Base-by-base conservation (phyloP, 2,329 filamentous ascomycete species). In the Aspergillus awamori region DNA sequence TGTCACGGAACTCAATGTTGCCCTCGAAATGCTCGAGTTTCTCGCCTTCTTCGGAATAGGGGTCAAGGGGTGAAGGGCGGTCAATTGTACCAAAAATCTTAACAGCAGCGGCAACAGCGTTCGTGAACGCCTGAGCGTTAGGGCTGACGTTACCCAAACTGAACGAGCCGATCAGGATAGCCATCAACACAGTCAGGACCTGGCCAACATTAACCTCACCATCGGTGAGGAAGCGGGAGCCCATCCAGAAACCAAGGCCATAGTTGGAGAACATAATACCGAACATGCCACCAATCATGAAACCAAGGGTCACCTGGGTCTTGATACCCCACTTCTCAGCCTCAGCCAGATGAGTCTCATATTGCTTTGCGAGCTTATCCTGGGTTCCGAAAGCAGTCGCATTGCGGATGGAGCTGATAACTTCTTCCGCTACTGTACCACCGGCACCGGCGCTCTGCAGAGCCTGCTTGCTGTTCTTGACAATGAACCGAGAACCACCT, bases 1-100 rank as follows among this genome's bases (percentile, higher is more conserved):
- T 84, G 67, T 92, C 85, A 67, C 88, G 86, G 48, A 99, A 84
- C 66, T 93, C 89, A 60, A 99, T 89, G 15, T 86, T 87, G 28
- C 95, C 95, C 62, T 89, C 82, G 2, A 97, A 83, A 20, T 86
- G 77, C 1, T 92, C 87, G 1, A 96, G 83, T 67, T 84, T 93
- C 62, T 86, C 81, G n/a, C 94, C 95, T 8, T 83, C 81, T 1
- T 89, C 84, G 2, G 84, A 86, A 5, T 86, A 86, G 0, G 94
- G 88, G 71, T 99, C 91, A 52, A 98, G 82, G 0, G 94, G 93
- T 0, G 95, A 97, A 3, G 80, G 71, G 56, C 95, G 89, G 76
- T 98, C 94, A 67, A 98, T 98, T 1, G 93, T 97, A 73, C 88
- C 90, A 80, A 90, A 97, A 64, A 99, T 97, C 81, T 98, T 98